Percentiles rank a stretch among this genome's conserved stretches.
Conservation (phyloP, 371 early-diverging fungal genomes). For the Gilbertella persicaria region DNA sequence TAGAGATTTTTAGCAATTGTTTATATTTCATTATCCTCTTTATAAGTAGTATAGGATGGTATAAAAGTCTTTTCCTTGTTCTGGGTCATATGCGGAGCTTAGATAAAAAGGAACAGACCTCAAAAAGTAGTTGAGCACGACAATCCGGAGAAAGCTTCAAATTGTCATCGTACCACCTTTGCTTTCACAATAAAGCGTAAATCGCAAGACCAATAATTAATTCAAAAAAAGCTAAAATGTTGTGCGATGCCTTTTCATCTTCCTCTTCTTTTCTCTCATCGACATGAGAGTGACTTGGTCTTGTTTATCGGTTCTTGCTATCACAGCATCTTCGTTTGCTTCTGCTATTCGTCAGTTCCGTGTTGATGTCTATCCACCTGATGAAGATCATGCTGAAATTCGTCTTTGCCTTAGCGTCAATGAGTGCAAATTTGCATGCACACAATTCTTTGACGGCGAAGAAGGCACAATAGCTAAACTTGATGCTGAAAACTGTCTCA, state of each 20-base stretch:
- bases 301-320: background rate
- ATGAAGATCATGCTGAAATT: background rate
- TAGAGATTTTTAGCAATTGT: no score
- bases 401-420: background rate
- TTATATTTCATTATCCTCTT: no score
- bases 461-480: background rate
- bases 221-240: no score
- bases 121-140: background rate
- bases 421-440: background rate
- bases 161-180: background rate
- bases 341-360: background rate
- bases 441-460: background rate
- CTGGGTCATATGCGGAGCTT: no score
- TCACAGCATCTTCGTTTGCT: background rate
- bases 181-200: background rate
- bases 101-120: background rate
- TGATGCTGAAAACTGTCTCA: background rate
- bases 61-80: no score
- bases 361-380: background rate
- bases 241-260: background rate
- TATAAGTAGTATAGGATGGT: no score
- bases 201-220: no score
- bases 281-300: background rate
- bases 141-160: background rate
- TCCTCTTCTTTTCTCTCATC: no score